Evolutionary conservation across 345 rosid species (phyloP), one percentile per base, ranked within the genome.

Genomic region (Eucalyptus pumila): DNA sequence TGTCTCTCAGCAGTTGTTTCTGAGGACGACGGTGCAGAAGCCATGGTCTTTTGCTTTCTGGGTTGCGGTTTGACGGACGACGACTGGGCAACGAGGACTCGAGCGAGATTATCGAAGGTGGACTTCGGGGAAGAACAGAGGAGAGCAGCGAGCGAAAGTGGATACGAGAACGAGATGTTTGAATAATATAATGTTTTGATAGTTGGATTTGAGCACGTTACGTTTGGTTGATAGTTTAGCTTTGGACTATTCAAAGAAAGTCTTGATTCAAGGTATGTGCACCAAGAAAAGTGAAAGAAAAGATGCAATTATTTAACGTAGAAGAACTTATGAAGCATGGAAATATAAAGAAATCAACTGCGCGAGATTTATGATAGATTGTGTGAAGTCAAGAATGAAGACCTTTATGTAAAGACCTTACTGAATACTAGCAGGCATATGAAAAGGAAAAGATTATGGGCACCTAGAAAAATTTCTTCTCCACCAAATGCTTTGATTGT

Each of bases 21-120:
- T 26, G 88, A 76, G 76, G 88, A 87, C 6, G 88, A 76, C 16
- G 69, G 88, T 44, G 96, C 93, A 88, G 95, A 93, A 48, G 99
- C 94, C 97, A 94, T 94, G 15, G 91, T 80, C 48, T 45, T 89
- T 76, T 85, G 26, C 30, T 3, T 89, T 30, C 69, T 88, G 26
- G 6, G 85, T n/a, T 34, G 87, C 83, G 87, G 81, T 37, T 87
- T 86, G 15, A 87, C 80, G 45, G 83, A 21, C 9, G 89, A 91
- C 44, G 89, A 45, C 56, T 58, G 37, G 30, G 47, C 56, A 87
- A 37, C 34, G 87, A 80, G 86, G 42, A 54, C 87, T 49, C 65
- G 65, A 14, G 13, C 45, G 80, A 88, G 87, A 44, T 19, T 87
- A 87, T 37, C 45, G 62, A 85, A 30, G 51, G 42, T 49, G 88